Evolutionary conservation across 768 basidiomycete species (phyloP).

Genomic region (Gautieria morchelliformis): DNA sequence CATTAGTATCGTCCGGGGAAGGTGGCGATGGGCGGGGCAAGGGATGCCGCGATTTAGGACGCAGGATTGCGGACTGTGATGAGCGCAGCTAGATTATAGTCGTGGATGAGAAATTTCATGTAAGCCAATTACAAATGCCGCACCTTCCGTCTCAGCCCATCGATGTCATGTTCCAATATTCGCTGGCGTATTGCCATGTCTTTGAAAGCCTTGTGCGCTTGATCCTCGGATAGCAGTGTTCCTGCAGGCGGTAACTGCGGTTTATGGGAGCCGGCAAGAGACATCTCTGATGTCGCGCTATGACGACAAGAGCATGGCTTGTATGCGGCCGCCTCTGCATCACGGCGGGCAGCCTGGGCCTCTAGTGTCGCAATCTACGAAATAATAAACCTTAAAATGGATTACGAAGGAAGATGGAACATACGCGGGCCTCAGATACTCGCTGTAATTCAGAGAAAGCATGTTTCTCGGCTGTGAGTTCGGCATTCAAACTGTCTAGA

Average conservation of each 20-base stretch:
- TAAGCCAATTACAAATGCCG: not conserved
- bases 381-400: not conserved
- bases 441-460: not conserved
- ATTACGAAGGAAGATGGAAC: not conserved
- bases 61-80: not conserved
- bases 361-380: constrained; percentile 5
- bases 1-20: too few species aligned
- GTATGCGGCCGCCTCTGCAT: not conserved
- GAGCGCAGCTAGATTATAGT: too few species aligned
- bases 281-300: not conserved
- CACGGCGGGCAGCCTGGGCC: constrained; percentile 3
- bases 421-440: not conserved
- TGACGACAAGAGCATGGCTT: not conserved
- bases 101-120: too few species aligned
- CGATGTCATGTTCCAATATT: not conserved
- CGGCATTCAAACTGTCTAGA: not conserved
- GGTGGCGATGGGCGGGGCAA: too few species aligned
- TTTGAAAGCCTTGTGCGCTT: not conserved
- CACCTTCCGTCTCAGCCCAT: not conserved
- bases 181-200: not conserved
- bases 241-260: not conserved
- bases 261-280: not conserved
- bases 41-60: too few species aligned
- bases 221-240: not conserved
- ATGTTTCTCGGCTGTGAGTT: not conserved